Percentiles rank a stretch among this genome's conserved stretches.
phyloP scores from a whole-genome alignment of 23 red algal species.

The Cyanidioschyzon merolae region DNA sequence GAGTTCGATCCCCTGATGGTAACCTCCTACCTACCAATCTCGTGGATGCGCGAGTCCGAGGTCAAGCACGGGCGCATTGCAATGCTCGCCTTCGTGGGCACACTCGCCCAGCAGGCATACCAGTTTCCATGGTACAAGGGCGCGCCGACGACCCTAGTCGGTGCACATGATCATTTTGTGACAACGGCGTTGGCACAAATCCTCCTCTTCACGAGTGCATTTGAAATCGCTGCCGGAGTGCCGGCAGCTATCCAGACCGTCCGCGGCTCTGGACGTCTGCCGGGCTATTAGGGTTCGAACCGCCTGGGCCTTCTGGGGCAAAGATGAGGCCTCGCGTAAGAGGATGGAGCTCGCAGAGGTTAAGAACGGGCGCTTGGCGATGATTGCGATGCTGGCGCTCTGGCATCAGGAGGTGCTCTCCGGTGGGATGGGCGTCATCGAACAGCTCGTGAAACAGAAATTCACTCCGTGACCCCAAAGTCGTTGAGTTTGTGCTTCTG shows the following conservation, averaged over 20 bases:
- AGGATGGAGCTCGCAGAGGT: conserved; percentile 68
- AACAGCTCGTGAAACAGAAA: conserved; percentile 14
- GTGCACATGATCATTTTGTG: conserved; percentile 60
- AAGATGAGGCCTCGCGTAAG: conserved; percentile 37
- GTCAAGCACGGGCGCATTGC: conserved; percentile 86
- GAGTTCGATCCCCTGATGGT: conserved; percentile 92
- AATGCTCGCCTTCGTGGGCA: conserved; percentile 64
- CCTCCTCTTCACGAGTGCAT: conserved; percentile 44
- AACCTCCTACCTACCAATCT: conserved; percentile 49
- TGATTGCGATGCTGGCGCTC: conserved; percentile 80
- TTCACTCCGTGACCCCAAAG: neutral
- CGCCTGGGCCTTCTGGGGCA: conserved; percentile 57
- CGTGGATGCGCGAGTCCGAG: conserved; percentile 83
- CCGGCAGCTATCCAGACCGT: conserved; percentile 84
- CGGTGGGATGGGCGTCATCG: conserved; percentile 6
- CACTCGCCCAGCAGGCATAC: conserved; percentile 56
- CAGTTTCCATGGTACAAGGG: conserved; percentile 73
- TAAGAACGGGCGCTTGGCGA: conserved; percentile 96
- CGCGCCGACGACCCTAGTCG: conserved; percentile 37
- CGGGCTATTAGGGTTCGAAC: conserved; percentile 73
- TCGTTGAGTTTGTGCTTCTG: too few relatives aligned
- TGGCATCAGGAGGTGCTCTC: conserved; percentile 44
- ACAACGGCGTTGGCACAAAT: conserved; percentile 50
- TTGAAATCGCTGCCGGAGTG: conserved; percentile 61
- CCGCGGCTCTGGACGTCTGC: conserved; percentile 50